Conservation (phyloP, 768 basidiomycete species). For the Amanita exitialis region DNA sequence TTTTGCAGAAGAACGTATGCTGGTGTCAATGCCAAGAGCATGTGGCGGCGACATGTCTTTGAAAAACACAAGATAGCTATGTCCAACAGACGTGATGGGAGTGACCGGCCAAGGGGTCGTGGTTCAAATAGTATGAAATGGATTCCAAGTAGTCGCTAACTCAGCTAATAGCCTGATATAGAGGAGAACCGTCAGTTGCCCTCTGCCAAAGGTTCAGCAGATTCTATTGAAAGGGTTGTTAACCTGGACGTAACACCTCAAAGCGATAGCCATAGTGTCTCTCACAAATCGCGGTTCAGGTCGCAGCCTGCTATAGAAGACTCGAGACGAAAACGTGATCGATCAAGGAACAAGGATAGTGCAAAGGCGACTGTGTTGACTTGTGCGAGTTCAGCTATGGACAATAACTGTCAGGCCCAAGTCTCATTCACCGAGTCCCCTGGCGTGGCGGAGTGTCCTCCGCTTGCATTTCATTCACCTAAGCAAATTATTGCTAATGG, state of each 20-base stretch:
- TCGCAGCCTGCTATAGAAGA: conserved; percentile 19
- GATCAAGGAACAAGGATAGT: conserved; percentile 10
- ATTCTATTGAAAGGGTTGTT: conserved; percentile 32
- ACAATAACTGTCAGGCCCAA: conserved; percentile 12
- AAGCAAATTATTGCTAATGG: conserved; percentile 20
- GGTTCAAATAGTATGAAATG: conserved; percentile 49
- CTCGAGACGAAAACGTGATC: conserved; percentile 15
- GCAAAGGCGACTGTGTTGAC: conserved; percentile 14
- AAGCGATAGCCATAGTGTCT: conserved; percentile 19
- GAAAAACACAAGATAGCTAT: conserved; percentile 89
- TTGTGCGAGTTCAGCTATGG: conserved; percentile 15
- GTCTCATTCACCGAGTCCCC: conserved; percentile 6
- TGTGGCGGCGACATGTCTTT: conserved; percentile 85
- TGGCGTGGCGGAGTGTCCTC: conserved; percentile 21
- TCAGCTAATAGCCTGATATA: conserved; percentile 13
- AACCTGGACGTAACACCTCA: conserved; percentile 31
- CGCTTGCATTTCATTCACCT: conserved; percentile 23
- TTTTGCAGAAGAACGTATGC: conserved; percentile 80
- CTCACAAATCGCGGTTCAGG: conserved; percentile 37
- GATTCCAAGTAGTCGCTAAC: not conserved
- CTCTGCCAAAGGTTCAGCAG: conserved; percentile 18
- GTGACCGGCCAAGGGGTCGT: conserved; percentile 54
- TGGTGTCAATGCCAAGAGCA: conserved; percentile 83
- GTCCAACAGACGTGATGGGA: conserved; percentile 72
- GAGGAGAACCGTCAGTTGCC: conserved; percentile 46